Conservation (phyloP, 305 asterid species). For the Andrographis paniculata region DNA sequence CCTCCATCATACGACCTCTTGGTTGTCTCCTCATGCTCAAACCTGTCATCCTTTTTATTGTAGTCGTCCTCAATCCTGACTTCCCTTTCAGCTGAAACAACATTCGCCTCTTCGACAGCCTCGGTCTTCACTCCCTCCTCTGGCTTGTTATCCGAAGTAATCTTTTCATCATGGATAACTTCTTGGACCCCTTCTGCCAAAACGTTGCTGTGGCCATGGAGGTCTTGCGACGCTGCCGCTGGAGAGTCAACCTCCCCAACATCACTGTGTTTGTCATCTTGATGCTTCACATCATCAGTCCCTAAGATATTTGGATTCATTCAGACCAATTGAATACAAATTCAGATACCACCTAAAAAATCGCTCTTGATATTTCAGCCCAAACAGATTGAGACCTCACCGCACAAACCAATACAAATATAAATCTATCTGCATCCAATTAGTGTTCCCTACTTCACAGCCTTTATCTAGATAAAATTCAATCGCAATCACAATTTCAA, state of each 20-base stretch:
- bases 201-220: constrained; percentile 20
- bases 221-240: constrained; percentile 37
- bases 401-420: constrained; percentile 3
- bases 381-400: constrained; percentile 11
- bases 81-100: constrained; percentile 25
- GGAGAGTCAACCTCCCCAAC: constrained; percentile 42
- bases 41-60: constrained; percentile 18
- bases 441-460: background rate
- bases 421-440: background rate
- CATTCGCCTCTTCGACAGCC: background rate
- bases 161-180: constrained; percentile 16
- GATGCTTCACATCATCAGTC: constrained; percentile 29
- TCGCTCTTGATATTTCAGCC: background rate
- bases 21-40: constrained; percentile 19
- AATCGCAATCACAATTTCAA: too few species aligned
- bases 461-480: too few species aligned
- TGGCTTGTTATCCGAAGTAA: constrained; percentile 1
- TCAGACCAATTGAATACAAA: constrained; percentile 19
- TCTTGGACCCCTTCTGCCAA: constrained; percentile 36
- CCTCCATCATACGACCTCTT: constrained; percentile 28
- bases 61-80: constrained; percentile 21
- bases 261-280: constrained; percentile 30
- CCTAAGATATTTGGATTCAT: constrained; percentile 33
- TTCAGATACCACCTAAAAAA: background rate
- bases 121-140: constrained; percentile 19